Evolutionary conservation across 1,284 basidiomycete species (phyloP).

Genomic region (Stereum hirsutum): DNA sequence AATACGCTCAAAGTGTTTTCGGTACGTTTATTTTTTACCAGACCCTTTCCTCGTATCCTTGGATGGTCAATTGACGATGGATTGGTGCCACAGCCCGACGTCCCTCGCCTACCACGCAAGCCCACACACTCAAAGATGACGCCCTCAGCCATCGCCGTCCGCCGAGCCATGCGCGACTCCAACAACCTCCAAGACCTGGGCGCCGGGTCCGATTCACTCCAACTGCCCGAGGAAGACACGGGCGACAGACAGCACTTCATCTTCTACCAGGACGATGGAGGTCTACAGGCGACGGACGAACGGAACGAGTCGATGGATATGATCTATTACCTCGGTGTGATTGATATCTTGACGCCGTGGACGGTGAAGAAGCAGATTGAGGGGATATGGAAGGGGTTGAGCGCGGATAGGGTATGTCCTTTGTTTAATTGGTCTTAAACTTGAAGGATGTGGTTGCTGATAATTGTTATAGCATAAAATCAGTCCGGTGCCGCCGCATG

Average conservation of each 20-base stretch:
- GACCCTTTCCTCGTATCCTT: conserved; percentile 1
- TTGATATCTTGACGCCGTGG: conserved; percentile 93
- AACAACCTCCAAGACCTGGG: conserved; percentile 75
- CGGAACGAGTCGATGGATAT: conserved; percentile 64
- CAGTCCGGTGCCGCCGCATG: conserved; percentile 78
- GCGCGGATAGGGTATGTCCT: conserved; percentile 65
- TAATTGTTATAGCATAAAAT: conserved; percentile 69
- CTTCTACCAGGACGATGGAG: conserved; percentile 97
- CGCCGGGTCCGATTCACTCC: conserved; percentile 36
- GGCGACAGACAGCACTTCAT: conserved; percentile 80
- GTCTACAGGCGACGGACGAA: conserved; percentile 85
- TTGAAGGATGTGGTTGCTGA: conserved; percentile 8
- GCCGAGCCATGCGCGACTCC: conserved; percentile 77
- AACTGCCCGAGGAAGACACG: conserved; percentile 61
- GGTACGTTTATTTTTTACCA: conserved; percentile 34
- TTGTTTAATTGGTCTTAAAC: conserved; percentile 3
- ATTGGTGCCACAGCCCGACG: conserved; percentile 43
- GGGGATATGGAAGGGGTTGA: conserved; percentile 88
- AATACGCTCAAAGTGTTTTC: conserved; percentile 91
- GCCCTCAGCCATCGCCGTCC: conserved; percentile 74
- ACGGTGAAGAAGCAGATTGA: conserved; percentile 74
- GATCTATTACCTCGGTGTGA: conserved; percentile 93
- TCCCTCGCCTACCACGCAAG: conserved; percentile 46
- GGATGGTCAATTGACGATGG: conserved; percentile 5
- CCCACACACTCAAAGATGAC: conserved; percentile 48